A percentile compares a stretch with the other conserved stretches of the same genome.
These are phyloP conservation scores for Arctium minus DNA, from an alignment of 129 eudicot genomes.

Conservation along the genomic window DNA sequence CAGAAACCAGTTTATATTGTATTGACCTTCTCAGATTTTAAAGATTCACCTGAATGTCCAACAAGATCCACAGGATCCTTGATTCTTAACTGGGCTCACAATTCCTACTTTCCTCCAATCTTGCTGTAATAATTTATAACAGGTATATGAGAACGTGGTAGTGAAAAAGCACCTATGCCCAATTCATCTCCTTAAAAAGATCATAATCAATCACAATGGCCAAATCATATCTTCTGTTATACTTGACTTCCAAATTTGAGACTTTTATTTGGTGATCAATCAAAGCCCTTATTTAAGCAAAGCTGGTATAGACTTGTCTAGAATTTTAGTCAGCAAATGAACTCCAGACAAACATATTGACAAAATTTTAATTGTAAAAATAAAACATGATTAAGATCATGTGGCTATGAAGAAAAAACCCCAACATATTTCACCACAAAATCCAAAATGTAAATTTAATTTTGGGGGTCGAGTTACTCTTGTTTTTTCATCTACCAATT, in stretches of 20 bases:
- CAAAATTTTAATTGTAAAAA: background rate
- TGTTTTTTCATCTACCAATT: background rate
- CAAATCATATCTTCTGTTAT: background rate
- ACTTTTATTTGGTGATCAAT: background rate
- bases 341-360: background rate
- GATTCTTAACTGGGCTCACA: conserved; percentile 86
- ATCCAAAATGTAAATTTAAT: background rate
- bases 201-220: background rate
- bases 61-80: conserved; percentile 96
- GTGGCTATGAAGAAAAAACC: background rate
- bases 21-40: background rate
- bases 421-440: background rate
- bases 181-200: background rate
- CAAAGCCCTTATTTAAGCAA: background rate
- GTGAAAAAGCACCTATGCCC: background rate
- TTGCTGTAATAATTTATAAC: conserved; percentile 53
- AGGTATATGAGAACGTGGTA: conserved; percentile 1
- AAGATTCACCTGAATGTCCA: conserved; percentile 90
- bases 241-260: background rate
- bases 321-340: background rate
- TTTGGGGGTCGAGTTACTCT: background rate
- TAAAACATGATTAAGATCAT: background rate
- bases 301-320: background rate
- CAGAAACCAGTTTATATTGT: background rate
- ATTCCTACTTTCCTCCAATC: conserved; percentile 93